These are phyloP conservation scores for Erysimum cheiri DNA, from an alignment of 441 rosid species.

Conservation along the genomic window DNA sequence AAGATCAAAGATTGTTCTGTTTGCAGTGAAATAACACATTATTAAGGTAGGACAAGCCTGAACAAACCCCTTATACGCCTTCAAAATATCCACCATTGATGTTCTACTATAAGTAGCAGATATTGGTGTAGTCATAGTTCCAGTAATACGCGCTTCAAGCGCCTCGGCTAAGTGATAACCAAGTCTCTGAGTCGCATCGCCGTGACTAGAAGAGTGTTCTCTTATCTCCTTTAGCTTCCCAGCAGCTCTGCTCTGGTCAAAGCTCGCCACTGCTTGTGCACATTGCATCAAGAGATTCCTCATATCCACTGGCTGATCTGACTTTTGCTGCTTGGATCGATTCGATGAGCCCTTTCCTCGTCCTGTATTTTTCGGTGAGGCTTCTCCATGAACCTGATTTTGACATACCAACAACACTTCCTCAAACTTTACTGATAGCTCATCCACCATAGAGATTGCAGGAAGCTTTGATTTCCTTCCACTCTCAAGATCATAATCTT, in stretches of 20 bases:
- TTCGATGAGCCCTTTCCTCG: constrained; percentile 18
- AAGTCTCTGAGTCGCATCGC: constrained; percentile 76
- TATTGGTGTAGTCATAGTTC: constrained; percentile 54
- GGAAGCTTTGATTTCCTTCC: constrained; percentile 64
- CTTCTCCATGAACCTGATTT: constrained; percentile 33
- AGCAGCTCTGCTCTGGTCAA: constrained; percentile 65
- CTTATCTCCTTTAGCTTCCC: constrained; percentile 74
- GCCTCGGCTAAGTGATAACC: constrained; percentile 77
- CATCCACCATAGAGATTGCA: constrained; percentile 60
- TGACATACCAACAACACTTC: constrained; percentile 63
- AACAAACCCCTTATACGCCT: constrained; percentile 62
- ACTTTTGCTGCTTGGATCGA: constrained; percentile 34
- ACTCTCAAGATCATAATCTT: constrained; percentile 49
- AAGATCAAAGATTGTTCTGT: constrained; percentile 57
- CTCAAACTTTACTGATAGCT: constrained; percentile 61
- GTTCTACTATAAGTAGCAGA: constrained; percentile 42
- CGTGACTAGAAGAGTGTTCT: constrained; percentile 63
- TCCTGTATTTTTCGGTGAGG: constrained; percentile 3
- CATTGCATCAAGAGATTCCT: constrained; percentile 68
- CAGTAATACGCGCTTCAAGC: constrained; percentile 79
- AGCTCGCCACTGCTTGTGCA: constrained; percentile 78
- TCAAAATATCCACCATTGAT: constrained; percentile 68
- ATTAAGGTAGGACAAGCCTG: constrained; percentile 68
- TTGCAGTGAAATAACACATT: constrained; percentile 74
- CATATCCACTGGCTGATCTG: constrained; percentile 69